Evolutionary conservation across 2,329 filamentous ascomycete genomes (phyloP), one percentile per base, ranked within the genome.

Genomic region (Tolypocladium sp.): DNA sequence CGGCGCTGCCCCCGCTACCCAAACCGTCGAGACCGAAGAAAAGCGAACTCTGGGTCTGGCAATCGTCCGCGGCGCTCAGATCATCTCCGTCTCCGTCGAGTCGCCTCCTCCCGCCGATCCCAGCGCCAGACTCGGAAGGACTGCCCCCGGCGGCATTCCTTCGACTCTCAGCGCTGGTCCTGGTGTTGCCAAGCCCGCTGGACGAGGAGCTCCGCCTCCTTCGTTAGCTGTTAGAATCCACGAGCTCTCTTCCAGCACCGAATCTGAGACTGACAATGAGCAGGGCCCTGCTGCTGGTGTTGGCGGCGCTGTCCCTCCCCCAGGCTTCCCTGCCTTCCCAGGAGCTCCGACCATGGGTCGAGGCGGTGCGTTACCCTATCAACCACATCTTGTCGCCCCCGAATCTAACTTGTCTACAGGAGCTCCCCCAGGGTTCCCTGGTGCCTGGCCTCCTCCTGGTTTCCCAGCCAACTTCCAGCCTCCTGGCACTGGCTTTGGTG

Each of bases 21-120:
- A 89, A 70, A 84, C 89, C 55, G 82, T 96, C 67, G 92, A 97
- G 77, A 86, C 89, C 17, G 93, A 99, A 77, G 94, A 97, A 79
- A 97, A 97, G 82, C 89, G 94, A 69, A 96, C 92, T n/a, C 85
- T 99, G 41, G 94, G 94, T 60, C 82, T 99, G 64, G 92, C 91
- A 22, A 99, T 99, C 67, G 85, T 99, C 63, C 91, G 94, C 69
- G 94, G 94, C 69, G 91, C 92, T 59, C 90, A 96, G 67, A 94
- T 99, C 63, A 90, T 99, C 63, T 96, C 92, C 27, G 85, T 96
- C 62, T 96, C 93, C 10, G 92, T 97, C 63, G 95, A 99, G 71
- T 95, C 93, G 60, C 93, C 94, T 58, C 94, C 94, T 54, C 93
- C 95, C 12, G 91, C 92, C 68, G 94, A 99, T 70, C 93, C 94